phyloP scores from a whole-genome alignment of 148 eudicot genomes.

The Chenopodium suecicum region DNA sequence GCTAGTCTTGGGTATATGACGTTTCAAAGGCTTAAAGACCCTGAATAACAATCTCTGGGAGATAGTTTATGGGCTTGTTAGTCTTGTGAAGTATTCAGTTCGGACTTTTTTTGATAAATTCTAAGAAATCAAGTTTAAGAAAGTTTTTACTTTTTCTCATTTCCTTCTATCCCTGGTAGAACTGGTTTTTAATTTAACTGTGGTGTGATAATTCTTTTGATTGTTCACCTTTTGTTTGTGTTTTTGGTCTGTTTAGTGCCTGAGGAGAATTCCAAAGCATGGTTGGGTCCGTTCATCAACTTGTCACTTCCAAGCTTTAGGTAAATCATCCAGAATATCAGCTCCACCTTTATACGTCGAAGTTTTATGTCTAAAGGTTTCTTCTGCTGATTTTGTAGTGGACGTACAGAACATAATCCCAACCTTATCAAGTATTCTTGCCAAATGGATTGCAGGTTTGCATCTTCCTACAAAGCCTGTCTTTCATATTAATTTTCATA shows the following conservation, averaged over 20 bases:
- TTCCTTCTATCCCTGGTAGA: neutral
- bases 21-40: neutral
- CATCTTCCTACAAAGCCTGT: neutral
- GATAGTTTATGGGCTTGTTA: neutral
- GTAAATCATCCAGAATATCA: slow-evolving; percentile 29
- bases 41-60: neutral
- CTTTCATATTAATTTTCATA: neutral
- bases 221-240: slow-evolving; percentile 7
- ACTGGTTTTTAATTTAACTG: neutral
- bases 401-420: slow-evolving; percentile 64
- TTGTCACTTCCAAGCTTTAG: slow-evolving; percentile 92
- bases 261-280: slow-evolving; percentile 33
- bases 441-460: slow-evolving; percentile 83
- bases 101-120: neutral
- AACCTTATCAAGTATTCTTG: slow-evolving; percentile 77
- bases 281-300: slow-evolving; percentile 69
- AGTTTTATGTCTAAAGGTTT: slow-evolving; percentile 1
- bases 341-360: neutral
- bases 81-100: neutral
- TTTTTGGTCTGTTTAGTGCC: slow-evolving; percentile 32
- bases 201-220: neutral
- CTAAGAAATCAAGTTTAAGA: neutral
- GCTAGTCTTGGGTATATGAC: neutral
- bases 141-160: neutral
- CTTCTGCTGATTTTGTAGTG: slow-evolving; percentile 45